Evolutionary conservation across 2,329 filamentous ascomycete species (phyloP).

Genomic region (Davidsoniella virescens): DNA sequence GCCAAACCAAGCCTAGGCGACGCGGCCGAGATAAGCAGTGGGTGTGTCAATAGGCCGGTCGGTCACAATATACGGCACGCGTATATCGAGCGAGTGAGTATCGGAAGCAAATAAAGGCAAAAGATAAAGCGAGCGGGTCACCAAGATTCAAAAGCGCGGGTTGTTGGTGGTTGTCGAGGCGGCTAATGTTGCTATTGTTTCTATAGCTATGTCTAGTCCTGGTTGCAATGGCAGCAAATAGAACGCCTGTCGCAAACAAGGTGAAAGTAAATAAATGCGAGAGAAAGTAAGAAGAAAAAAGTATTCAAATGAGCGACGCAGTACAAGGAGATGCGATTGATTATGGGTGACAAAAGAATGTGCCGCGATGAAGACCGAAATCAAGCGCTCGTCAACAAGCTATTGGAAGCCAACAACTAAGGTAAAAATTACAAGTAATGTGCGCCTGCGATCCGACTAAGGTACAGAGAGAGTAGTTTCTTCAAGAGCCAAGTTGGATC

Average conservation of each 20-base stretch:
- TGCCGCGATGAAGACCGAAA: background rate
- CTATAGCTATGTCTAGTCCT: too few relatives aligned
- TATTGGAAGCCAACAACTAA: too few relatives aligned
- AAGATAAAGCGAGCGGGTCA: too few relatives aligned
- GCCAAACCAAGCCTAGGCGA: background rate
- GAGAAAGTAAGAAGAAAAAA: background rate
- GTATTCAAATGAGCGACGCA: background rate
- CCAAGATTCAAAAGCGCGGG: too few relatives aligned
- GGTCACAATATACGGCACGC: background rate
- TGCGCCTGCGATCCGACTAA: too few relatives aligned
- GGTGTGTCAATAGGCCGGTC: background rate
- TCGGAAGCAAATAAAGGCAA: too few relatives aligned
- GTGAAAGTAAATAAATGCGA: background rate
- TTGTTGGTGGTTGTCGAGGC: too few relatives aligned
- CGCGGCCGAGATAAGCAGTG: background rate
- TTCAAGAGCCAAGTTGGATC: too few relatives aligned
- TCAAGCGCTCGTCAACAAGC: background rate
- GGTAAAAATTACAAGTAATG: too few relatives aligned
- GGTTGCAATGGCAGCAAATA: too few relatives aligned
- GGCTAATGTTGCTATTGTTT: too few relatives aligned
- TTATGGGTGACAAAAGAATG: background rate
- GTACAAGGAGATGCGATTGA: background rate
- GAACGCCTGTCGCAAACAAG: background rate
- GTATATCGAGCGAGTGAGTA: background rate
- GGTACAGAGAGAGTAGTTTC: too few relatives aligned